Conservation (phyloP, 2,329 filamentous ascomycete species). For the Aaosphaeria pasadenensis region DNA sequence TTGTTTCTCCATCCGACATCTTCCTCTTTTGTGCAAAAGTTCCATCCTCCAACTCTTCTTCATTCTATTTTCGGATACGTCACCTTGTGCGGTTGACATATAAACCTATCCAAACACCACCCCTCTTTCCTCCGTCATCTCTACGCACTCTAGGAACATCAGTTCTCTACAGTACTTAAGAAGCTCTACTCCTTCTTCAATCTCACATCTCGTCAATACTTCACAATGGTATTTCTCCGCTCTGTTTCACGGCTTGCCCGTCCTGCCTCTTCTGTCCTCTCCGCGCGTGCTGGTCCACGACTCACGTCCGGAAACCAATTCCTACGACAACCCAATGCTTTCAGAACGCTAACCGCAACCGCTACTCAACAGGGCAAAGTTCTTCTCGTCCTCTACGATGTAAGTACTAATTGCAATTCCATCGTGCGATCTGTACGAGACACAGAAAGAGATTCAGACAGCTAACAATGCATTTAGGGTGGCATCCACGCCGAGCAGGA, state of each 20-base stretch:
- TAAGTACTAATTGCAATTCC: slow-evolving; percentile 42
- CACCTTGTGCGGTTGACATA: too few relatives aligned
- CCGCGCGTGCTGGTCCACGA: slow-evolving; percentile 41
- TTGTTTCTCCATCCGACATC: too few relatives aligned
- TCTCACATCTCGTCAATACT: slow-evolving; percentile 4
- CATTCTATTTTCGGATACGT: too few relatives aligned
- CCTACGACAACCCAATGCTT: slow-evolving; percentile 47
- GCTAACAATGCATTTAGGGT: slow-evolving; percentile 49
- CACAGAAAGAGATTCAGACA: too few relatives aligned
- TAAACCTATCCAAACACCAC: slow-evolving; percentile 21
- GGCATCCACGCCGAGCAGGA: slow-evolving; percentile 84
- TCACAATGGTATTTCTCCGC: slow-evolving; percentile 61
- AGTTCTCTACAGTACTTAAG: background rate
- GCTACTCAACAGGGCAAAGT: slow-evolving; percentile 85
- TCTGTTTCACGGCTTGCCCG: slow-evolving; percentile 58
- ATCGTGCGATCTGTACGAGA: background rate
- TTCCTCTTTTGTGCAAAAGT: too few relatives aligned
- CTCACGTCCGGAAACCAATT: slow-evolving; percentile 42
- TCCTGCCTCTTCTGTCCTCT: slow-evolving; percentile 53
- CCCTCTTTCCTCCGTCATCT: slow-evolving; percentile 15
- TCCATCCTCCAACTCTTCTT: too few relatives aligned
- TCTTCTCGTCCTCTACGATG: slow-evolving; percentile 91
- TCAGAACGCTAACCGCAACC: slow-evolving; percentile 63
- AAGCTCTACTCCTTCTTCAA: background rate
- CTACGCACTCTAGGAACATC: background rate